A percentile compares a stretch with the other conserved stretches of the same genome.
Evolutionary conservation across 306 rosid genomes (phyloP).

Genomic region (Albizia julibrissin): DNA sequence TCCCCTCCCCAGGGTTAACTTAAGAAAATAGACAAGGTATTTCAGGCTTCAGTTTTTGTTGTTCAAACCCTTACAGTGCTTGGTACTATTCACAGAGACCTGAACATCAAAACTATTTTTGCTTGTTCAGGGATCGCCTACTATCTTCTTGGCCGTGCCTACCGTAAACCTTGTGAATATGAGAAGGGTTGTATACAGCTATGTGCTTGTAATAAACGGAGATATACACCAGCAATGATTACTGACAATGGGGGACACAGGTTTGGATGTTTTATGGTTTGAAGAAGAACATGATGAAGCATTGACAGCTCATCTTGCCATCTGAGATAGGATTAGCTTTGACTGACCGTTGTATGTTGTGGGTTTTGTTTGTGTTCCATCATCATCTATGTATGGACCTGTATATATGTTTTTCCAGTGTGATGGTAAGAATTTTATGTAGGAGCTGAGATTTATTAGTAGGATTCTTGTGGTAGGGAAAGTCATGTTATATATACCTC

Average conservation of each 20-base stretch:
- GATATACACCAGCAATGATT: slow-evolving; percentile 47
- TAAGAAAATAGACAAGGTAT: slow-evolving; percentile 39
- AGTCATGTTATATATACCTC: slow-evolving; percentile 13
- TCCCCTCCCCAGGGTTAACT: slow-evolving; percentile 77
- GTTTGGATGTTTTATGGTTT: slow-evolving; percentile 44
- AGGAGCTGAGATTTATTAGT: slow-evolving; percentile 36
- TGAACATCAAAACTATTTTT: slow-evolving; percentile 10
- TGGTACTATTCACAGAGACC: not conserved
- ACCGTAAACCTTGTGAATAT: slow-evolving; percentile 68
- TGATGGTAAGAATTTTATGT: slow-evolving; percentile 40
- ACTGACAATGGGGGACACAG: slow-evolving; percentile 52
- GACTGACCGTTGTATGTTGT: slow-evolving; percentile 39
- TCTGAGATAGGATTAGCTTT: slow-evolving; percentile 20
- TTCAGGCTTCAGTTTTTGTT: slow-evolving; percentile 13
- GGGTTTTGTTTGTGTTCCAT: slow-evolving; percentile 47
- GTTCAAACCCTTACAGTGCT: not conserved
- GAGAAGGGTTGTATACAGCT: slow-evolving; percentile 64
- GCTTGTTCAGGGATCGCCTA: slow-evolving; percentile 56
- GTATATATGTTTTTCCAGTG: slow-evolving; percentile 46
- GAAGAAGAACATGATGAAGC: slow-evolving; percentile 33
- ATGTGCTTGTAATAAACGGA: slow-evolving; percentile 63
- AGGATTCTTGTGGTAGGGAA: slow-evolving; percentile 34
- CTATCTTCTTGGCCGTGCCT: slow-evolving; percentile 38
- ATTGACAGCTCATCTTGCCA: slow-evolving; percentile 3
- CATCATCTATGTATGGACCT: slow-evolving; percentile 27